Evolutionary conservation across 371 early-diverging fungal species (phyloP).

Genomic region (Mortierella sp.): DNA sequence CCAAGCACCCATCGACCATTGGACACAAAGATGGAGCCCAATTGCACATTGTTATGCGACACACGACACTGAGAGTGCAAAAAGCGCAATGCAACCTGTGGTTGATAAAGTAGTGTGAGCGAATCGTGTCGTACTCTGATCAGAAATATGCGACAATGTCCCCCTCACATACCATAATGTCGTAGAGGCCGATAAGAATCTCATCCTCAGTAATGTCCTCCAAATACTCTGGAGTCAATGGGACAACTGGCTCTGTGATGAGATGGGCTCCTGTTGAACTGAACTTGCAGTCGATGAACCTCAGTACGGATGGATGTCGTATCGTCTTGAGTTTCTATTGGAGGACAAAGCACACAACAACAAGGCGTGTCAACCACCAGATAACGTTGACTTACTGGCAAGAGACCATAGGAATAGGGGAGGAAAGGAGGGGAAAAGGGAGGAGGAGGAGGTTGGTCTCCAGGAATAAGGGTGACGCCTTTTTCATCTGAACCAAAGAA

Average conservation of each 20-base stretch:
- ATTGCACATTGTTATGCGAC: conserved; percentile 48
- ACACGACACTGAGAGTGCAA: conserved; percentile 50
- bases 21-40: conserved; percentile 50
- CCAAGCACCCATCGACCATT: conserved; percentile 52
- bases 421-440: too few relatives aligned
- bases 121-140: not conserved
- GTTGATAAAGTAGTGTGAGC: not conserved
- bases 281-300: conserved; percentile 52
- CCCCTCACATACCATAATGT: conserved; percentile 38
- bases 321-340: conserved; percentile 51
- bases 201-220: conserved; percentile 44
- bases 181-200: conserved; percentile 46
- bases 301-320: conserved; percentile 49
- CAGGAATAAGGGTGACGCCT: not conserved
- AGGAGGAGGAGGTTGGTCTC: too few relatives aligned
- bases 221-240: conserved; percentile 41
- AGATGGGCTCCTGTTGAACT: conserved; percentile 40
- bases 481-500: not conserved
- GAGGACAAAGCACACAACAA: not conserved
- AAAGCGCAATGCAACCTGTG: conserved; percentile 49
- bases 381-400: not conserved
- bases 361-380: too few relatives aligned
- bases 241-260: conserved; percentile 43
- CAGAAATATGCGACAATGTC: not conserved
- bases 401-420: too few relatives aligned